Percentiles rank a stretch among this genome's conserved stretches.
Evolutionary conservation across 306 rosid genomes (phyloP).

Genomic region (Trifolium dubium): DNA sequence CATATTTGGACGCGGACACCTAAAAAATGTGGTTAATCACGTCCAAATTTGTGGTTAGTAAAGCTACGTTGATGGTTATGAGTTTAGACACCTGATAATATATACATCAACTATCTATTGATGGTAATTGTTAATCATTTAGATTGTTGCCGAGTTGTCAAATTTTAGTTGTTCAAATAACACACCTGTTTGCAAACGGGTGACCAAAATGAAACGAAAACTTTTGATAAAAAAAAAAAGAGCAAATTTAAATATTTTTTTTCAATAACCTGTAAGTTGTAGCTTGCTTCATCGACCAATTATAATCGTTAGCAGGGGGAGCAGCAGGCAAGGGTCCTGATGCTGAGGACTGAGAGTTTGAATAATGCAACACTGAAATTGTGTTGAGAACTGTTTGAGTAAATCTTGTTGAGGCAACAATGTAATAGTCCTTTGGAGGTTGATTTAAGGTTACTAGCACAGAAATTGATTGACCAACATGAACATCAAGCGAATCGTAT

Average conservation of each 20-base stretch:
- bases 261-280: conserved; percentile 73
- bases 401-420: conserved; percentile 90
- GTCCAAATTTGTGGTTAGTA: no score
- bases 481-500: conserved; percentile 90
- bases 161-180: no score
- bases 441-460: conserved; percentile 82
- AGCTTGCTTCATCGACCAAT: conserved; percentile 93
- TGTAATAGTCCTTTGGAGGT: conserved; percentile 80
- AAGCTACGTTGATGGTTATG: no score
- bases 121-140: no score
- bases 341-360: conserved; percentile 67
- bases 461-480: conserved; percentile 88
- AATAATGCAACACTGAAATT: conserved; percentile 72
- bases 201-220: not conserved
- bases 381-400: conserved; percentile 60
- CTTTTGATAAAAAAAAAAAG: not conserved
- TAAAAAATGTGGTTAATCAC: no score
- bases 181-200: no score
- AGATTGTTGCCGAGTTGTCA: no score
- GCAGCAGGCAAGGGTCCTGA: conserved; percentile 78
- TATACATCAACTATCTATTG: no score
- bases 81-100: no score
- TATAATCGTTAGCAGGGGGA: conserved; percentile 57
- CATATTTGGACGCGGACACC: no score
- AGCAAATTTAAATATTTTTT: not conserved